Evolutionary conservation across 805 yeast species (phyloP).

Genomic region (Tetrapisispora pingtungensis): DNA sequence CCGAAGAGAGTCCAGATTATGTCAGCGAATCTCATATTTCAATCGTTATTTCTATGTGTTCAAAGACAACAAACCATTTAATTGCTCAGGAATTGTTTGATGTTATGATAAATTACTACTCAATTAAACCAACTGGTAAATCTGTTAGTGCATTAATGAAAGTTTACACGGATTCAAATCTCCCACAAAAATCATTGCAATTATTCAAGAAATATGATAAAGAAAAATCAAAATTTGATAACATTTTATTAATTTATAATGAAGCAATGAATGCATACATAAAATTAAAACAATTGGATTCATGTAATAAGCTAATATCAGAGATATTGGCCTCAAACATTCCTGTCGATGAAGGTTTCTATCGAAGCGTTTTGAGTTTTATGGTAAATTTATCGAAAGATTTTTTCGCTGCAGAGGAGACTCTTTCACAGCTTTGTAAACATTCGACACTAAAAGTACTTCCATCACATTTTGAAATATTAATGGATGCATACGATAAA

Average conservation of each 20-base stretch:
- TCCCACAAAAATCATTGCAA: conserved; percentile 13
- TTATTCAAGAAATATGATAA: conserved; percentile 15
- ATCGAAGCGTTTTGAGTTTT: conserved; percentile 15
- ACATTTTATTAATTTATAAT: conserved; percentile 13
- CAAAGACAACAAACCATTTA: conserved; percentile 17
- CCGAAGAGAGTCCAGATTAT: conserved; percentile 9
- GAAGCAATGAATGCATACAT: conserved; percentile 19
- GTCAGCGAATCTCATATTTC: conserved; percentile 22
- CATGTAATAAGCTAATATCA: conserved; percentile 15
- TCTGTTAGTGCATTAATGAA: conserved; percentile 22
- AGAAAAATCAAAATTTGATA: neutral
- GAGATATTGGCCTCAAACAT: conserved; percentile 8
- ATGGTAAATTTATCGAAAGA: conserved; percentile 12
- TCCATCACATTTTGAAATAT: conserved; percentile 21
- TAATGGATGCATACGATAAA: conserved; percentile 26
- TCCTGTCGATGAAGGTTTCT: conserved; percentile 17
- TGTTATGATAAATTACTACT: conserved; percentile 23
- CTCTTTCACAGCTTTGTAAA: conserved; percentile 13
- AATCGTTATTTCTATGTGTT: conserved; percentile 19
- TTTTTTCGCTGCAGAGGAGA: conserved; percentile 13
- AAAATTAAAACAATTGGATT: conserved; percentile 6
- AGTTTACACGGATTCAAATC: conserved; percentile 18
- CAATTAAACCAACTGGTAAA: conserved; percentile 20
- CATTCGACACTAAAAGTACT: conserved; percentile 11
- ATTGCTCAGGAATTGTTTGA: conserved; percentile 26